Base-by-base conservation (phyloP, 2,329 filamentous ascomycete species). In the Colletotrichum eremochloae region DNA sequence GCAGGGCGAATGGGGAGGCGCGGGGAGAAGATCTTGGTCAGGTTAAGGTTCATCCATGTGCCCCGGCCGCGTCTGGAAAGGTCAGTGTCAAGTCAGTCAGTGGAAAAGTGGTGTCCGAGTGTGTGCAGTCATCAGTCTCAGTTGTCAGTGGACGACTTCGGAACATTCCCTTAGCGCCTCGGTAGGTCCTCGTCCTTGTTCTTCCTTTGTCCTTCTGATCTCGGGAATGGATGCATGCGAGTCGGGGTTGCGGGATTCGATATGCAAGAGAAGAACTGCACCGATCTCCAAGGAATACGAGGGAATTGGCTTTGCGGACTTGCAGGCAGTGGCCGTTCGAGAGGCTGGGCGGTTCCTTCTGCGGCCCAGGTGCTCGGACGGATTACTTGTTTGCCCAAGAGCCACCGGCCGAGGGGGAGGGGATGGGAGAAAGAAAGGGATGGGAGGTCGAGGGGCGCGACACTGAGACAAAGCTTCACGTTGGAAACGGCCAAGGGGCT, bases 21-120 rank as follows among this genome's bases (percentile, higher is more conserved):
- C 52, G 58, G 65, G 68, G 50, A 31, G 56, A 56, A 42, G 63
- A 52, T 68, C 44, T 68, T 68, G 65, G 69, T 63, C 38, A 36
- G 63, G 69, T 58, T 72, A 69, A 52, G 58, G 70, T 72, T 72
- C 70, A 48, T 69, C 31, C 66, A 70, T 72, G 70, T 60, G 70
- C 66, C 61, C 63, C 66, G 55, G 60, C 70, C 70, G 66, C 66
- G 70, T 72, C 66, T 69, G 70, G 70, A 72, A 69, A 72, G 70
- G 70, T 72, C 70, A 72, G 56, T 72, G 70, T 72, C 60, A 63
- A 61, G 57, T 56, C 62, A 60, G 56, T 63, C 40, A 66, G 29
- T 58, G 24, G 50, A 20, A 15, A 46, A 7, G 38, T 56, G 50
- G 40, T 67, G 56, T 67, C 56, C 48, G 46, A 56, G 66, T 36